A percentile compares a stretch with the other conserved stretches of the same genome.
Evolutionary conservation across 805 yeast species (phyloP).

Genomic region (Wickerhamomyces ciferrii): DNA sequence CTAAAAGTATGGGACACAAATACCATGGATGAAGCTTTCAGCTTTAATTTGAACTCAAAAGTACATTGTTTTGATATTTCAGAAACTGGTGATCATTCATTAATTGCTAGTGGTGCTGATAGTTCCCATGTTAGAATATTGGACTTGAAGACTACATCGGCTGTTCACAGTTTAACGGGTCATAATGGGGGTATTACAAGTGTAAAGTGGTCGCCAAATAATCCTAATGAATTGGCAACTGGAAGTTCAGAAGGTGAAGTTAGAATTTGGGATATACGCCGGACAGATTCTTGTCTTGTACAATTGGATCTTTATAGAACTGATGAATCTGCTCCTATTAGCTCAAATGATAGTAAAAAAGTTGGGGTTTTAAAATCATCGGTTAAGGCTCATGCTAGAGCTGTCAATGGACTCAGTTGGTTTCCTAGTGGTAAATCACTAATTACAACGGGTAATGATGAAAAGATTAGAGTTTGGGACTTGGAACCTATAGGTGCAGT

Average conservation of each 20-base stretch:
- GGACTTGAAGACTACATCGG: conserved; percentile 68
- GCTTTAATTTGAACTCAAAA: conserved; percentile 55
- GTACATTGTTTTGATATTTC: conserved; percentile 66
- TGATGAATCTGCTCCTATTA: conserved; percentile 18
- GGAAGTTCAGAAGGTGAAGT: conserved; percentile 83
- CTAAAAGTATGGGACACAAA: conserved; percentile 81
- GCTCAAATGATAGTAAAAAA: conserved; percentile 17
- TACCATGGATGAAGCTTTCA: conserved; percentile 57
- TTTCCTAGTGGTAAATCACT: conserved; percentile 57
- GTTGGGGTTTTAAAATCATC: conserved; percentile 14
- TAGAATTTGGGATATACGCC: conserved; percentile 80
- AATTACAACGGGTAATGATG: conserved; percentile 73
- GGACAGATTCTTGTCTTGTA: conserved; percentile 58
- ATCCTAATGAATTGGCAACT: conserved; percentile 57
- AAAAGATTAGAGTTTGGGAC: conserved; percentile 77
- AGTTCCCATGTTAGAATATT: conserved; percentile 63
- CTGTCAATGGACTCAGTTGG: conserved; percentile 80
- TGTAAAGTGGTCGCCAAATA: conserved; percentile 72
- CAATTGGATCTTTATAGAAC: conserved; percentile 55
- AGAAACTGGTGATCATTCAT: conserved; percentile 36
- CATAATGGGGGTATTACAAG: conserved; percentile 46
- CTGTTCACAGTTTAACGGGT: conserved; percentile 67
- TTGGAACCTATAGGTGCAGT: conserved; percentile 42
- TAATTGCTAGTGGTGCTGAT: conserved; percentile 69
- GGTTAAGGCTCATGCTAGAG: conserved; percentile 65